phyloP scores from a whole-genome alignment of 1,284 basidiomycete species.

The Ceratobasidium sp. region DNA sequence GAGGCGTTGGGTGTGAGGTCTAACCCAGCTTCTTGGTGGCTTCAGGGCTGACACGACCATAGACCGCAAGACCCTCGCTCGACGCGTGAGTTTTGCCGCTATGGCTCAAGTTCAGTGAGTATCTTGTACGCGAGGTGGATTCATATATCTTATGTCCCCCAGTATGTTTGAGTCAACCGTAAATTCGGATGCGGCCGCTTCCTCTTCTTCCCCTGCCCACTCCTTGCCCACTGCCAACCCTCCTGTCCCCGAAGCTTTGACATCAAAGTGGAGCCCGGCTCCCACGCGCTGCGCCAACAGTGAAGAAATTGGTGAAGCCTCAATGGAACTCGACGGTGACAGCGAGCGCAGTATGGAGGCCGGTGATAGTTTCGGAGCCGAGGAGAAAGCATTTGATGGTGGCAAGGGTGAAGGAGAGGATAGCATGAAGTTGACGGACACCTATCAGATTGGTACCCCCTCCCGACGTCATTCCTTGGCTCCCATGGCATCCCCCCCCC shows the following conservation, averaged over 20 bases:
- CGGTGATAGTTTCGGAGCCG: too few relatives aligned
- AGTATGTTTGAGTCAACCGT: too few relatives aligned
- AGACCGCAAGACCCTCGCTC: conserved; percentile 34
- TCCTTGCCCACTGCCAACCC: background rate
- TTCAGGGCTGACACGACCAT: background rate
- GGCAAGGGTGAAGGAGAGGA: conserved; percentile 3
- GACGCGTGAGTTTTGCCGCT: conserved; percentile 43
- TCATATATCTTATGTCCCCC: too few relatives aligned
- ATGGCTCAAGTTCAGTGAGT: conserved; percentile 42
- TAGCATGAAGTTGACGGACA: conserved; percentile 28
- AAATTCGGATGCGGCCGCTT: too few relatives aligned
- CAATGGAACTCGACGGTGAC: conserved; percentile 8
- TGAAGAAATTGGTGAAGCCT: conserved; percentile 18
- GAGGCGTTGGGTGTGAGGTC: too few relatives aligned
- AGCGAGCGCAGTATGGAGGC: background rate
- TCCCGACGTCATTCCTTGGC: too few relatives aligned
- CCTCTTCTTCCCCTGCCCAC: background rate
- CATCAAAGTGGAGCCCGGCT: background rate
- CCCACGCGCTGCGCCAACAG: conserved; percentile 5
- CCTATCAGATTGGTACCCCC: conserved; percentile 8
- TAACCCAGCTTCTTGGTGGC: too few relatives aligned
- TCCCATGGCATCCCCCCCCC: too few relatives aligned
- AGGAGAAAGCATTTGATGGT: background rate
- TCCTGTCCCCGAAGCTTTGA: background rate
- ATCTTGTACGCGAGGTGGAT: background rate